These are phyloP conservation scores for Aureoboletus auriporus DNA, from an alignment of 768 basidiomycete species.

Conservation along the genomic window DNA sequence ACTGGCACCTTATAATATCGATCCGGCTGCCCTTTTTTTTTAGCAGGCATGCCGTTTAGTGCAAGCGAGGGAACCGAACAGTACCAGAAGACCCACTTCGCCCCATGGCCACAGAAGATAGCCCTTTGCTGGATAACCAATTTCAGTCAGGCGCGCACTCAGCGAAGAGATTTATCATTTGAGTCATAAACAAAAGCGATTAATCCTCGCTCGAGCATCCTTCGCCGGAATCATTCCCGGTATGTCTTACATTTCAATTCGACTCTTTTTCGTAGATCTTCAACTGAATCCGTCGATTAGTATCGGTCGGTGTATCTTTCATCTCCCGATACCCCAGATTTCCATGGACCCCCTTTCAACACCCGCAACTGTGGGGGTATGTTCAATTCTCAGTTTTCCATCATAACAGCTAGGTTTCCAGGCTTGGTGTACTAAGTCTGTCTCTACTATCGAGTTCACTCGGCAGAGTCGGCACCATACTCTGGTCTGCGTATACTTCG, in stretches of 20 bases:
- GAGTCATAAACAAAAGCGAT: constrained; percentile 42
- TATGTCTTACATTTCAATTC: constrained; percentile 31
- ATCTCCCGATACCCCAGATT: constrained; percentile 74
- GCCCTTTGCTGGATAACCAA: not conserved
- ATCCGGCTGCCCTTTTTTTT: too few relatives aligned
- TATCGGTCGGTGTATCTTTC: constrained; percentile 66
- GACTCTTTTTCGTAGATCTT: not conserved
- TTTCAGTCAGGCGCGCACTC: too few relatives aligned
- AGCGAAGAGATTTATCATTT: constrained; percentile 56
- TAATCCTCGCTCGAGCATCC: constrained; percentile 55
- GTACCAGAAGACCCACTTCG: too few relatives aligned
- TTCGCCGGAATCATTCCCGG: constrained; percentile 61
- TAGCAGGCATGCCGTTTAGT: too few relatives aligned
- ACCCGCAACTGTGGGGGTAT: constrained; percentile 53
- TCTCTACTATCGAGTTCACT: constrained; percentile 45
- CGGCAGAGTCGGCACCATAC: constrained; percentile 46
- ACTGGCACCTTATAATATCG: too few relatives aligned
- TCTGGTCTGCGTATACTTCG: constrained; percentile 49
- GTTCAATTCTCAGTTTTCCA: not conserved
- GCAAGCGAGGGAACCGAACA: too few relatives aligned
- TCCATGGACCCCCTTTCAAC: constrained; percentile 60
- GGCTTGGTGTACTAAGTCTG: constrained; percentile 45
- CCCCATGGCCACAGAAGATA: not conserved
- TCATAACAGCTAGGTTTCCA: constrained; percentile 7
- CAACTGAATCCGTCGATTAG: constrained; percentile 31